Base-by-base conservation (phyloP, 306 rosid genomes). In the Cotoneaster glaucophyllus region DNA sequence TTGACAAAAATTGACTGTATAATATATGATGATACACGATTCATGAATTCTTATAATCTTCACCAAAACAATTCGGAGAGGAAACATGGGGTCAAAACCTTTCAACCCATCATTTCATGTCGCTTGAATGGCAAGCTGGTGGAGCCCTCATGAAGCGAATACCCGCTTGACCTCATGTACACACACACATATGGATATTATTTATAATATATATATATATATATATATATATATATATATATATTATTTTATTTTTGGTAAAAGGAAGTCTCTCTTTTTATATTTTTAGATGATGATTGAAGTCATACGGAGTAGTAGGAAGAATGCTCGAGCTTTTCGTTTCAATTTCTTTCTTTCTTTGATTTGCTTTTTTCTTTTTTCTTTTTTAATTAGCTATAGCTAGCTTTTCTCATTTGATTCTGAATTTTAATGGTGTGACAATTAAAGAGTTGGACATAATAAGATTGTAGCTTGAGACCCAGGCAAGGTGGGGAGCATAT, bases 401-500 rank as follows among this genome's bases (percentile, higher is more conserved):
- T 18, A 37, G 34, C 62, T 82, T 54, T 64, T 75, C 74, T 80
- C 63, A 67, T 76, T 64, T 22, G 70, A 76, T 74, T 84, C 26
- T 45, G 57, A 70, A 65, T 22, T 15, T 15, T 64, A 74, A 67
- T 57, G 82, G 82, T 59, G 71, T 56, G 65, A 84, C 83, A 61
- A 78, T 77, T 78, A 64, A 54, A 31, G 26, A 79, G 9, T 41
- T 34, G 68, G 44, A 74, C 71, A 81, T 69, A 71, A 78, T 74
- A 71, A 82, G 82, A 43, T 79, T 76, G 76, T 64, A 82, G 72
- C 79, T 67, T 78, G 77, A 88, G 86, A 84, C 97, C 97, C 97
- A 87, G 66, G 79, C 71, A 95, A 86, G 90, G 98, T 95, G 98
- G 98, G 96, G 93, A 86, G 87, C 97, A 95, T 79, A 88, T 90